Evolutionary conservation across 192 early-diverging fungal species (phyloP), one percentile per base, ranked within the genome.

Genomic region (Coemansia sp.): DNA sequence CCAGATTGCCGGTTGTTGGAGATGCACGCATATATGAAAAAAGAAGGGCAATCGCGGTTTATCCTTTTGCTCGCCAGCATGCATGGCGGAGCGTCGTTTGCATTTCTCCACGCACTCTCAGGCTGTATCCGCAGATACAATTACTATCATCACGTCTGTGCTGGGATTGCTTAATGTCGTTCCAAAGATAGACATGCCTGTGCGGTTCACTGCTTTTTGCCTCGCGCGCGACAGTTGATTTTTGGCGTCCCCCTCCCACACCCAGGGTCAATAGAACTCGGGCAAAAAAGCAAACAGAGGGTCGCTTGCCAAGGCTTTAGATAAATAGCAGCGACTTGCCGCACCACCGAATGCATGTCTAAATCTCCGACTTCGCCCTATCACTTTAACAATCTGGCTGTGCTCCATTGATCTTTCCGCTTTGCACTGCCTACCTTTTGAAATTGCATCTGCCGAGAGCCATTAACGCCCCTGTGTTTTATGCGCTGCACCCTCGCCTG

Each of bases 81-180:
- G 33, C 33, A 34, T 58, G 1, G 5, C 12, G 52, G 52, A 31
- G 52, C 25, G 33, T 37, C 56, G 35, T 34, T n/a, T 18, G 33
- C 56, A 58, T 36, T n/a, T 20, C n/a, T 20, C 33, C 31, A 21
- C 20, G 56, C 56, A 34, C n/a, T 58, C 33, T 33, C 43, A n/a
- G 18, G n/a, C 48, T 52, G n/a, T 56, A 56, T 56, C 53, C 53
- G 53, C 33, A 56, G 34, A 56, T 9, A 34, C 53, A 56, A 56
- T 56, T 56, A 56, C 28, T 14, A 34, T 34, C 28, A n/a, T 18
- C 26, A 34, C 26, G 9, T 34, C 13, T 34, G 25, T n/a, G 33
- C 53, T n/a, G 28, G 26, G 12, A 31, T 53, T 31, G 26, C 31
- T 35, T 28, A 31, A 56, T 58, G 56, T 3, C 28, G 18, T 56